Percentiles rank a stretch among this genome's conserved stretches.
These are phyloP conservation scores for Boletus sp. DNA, from an alignment of 768 basidiomycete species.

Conservation along the genomic window DNA sequence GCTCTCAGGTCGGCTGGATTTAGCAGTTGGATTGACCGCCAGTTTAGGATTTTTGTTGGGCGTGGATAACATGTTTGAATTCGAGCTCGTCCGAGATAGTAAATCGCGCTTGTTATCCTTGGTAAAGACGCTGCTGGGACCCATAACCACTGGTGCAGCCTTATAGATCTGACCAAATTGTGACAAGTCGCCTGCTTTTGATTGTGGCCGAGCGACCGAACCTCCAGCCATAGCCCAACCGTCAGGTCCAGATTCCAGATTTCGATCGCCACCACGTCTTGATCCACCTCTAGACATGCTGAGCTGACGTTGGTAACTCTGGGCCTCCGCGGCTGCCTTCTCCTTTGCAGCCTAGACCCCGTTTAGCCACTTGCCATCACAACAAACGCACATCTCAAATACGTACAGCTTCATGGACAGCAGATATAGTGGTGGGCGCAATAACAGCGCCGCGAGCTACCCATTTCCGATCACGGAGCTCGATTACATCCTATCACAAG, in stretches of 20 bases:
- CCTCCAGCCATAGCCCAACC: too few relatives aligned
- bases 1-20: constrained; percentile 50
- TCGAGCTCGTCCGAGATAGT: constrained; percentile 76
- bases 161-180: constrained; percentile 86
- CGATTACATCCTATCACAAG: constrained; percentile 74
- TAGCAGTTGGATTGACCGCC: constrained; percentile 48
- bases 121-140: constrained; percentile 82
- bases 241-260: too few relatives aligned
- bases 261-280: too few relatives aligned
- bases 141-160: constrained; percentile 71
- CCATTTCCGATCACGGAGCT: constrained; percentile 86
- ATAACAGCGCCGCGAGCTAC: constrained; percentile 63
- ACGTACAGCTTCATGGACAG: constrained; percentile 82
- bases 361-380: constrained; percentile 2
- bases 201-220: constrained; percentile 56
- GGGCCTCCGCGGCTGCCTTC: constrained; percentile 63
- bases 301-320: constrained; percentile 54
- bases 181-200: constrained; percentile 83
- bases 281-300: too few relatives aligned
- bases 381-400: constrained; percentile 1
- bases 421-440: constrained; percentile 84
- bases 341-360: constrained; percentile 74
- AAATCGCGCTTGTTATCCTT: constrained; percentile 73
- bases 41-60: constrained; percentile 64
- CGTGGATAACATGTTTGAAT: constrained; percentile 86